These are phyloP conservation scores for Begonia fuchsioides DNA, from an alignment of 306 rosid species.

Conservation along the genomic window DNA sequence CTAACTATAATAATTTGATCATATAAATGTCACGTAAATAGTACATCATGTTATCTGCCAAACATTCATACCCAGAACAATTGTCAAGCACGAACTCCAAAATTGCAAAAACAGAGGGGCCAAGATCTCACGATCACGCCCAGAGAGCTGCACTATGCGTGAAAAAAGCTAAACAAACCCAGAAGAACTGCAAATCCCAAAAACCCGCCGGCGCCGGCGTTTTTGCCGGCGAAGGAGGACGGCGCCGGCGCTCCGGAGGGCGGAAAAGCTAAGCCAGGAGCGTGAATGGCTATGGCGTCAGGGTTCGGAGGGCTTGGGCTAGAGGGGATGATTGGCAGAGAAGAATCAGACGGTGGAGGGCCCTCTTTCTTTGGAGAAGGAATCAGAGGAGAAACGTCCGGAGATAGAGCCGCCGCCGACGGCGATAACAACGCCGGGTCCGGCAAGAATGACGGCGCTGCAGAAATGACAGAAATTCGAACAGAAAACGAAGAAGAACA, in stretches of 20 bases:
- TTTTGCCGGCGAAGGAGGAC: constrained; percentile 12
- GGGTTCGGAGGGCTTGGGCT: constrained; percentile 48
- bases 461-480: constrained; percentile 27
- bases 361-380: constrained; percentile 29
- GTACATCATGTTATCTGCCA: no score
- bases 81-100: no score
- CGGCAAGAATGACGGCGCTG: constrained; percentile 21
- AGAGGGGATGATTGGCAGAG: constrained; percentile 43
- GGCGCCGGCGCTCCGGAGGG: constrained; percentile 25
- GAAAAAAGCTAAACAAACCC: constrained; percentile 5
- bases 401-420: constrained; percentile 21
- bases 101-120: no score
- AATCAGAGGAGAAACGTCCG: constrained; percentile 35
- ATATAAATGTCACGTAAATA: no score
- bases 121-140: constrained; percentile 2
- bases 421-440: constrained; percentile 18
- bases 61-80: no score
- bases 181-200: constrained; percentile 7
- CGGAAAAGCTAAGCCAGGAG: constrained; percentile 17
- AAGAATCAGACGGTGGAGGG: constrained; percentile 25
- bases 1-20: no score
- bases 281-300: constrained; percentile 14
- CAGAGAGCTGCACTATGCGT: constrained; percentile 6
- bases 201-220: constrained; percentile 5
- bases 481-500: constrained; percentile 9